Evolutionary conservation across 768 basidiomycete species (phyloP).

Genomic region (Suillus subaureus): DNA sequence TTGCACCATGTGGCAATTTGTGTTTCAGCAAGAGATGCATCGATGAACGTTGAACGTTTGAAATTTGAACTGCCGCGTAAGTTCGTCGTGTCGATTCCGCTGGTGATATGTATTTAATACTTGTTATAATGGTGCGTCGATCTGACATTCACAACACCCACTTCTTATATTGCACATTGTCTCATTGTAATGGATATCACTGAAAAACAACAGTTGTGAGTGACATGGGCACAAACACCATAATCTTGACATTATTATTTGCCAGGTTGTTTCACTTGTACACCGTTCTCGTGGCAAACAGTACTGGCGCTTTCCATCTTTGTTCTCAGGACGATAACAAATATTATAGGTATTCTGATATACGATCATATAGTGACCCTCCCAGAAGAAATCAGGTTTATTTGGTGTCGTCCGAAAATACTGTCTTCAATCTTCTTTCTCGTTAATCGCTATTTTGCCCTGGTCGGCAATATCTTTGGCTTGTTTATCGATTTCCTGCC

Average conservation of each 20-base stretch:
- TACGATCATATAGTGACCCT: slow-evolving; percentile 35
- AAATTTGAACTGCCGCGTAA: neutral
- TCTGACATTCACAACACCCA: neutral
- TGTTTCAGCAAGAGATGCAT: too few species aligned
- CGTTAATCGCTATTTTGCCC: slow-evolving; percentile 50
- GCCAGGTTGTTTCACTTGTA: slow-evolving; percentile 9
- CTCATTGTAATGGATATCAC: neutral
- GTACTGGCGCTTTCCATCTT: neutral
- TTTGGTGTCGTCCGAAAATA: slow-evolving; percentile 47
- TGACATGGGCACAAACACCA: neutral
- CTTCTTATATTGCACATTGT: neutral
- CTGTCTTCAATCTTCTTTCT: slow-evolving; percentile 47
- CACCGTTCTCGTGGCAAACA: slow-evolving; percentile 5
- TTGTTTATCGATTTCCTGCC: slow-evolving; percentile 31
- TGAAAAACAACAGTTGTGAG: slow-evolving; percentile 1
- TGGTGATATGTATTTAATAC: neutral
- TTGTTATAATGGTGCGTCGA: neutral
- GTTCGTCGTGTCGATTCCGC: neutral
- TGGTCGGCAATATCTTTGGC: slow-evolving; percentile 41
- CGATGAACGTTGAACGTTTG: too few species aligned
- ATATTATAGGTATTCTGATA: slow-evolving; percentile 25
- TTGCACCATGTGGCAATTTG: too few species aligned
- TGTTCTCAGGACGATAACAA: neutral
- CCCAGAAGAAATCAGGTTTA: slow-evolving; percentile 39
- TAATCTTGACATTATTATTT: neutral